Evolutionary conservation across 2,329 filamentous ascomycete genomes (phyloP), one percentile per base, ranked within the genome.

Genomic region (Aspergillus latus): DNA sequence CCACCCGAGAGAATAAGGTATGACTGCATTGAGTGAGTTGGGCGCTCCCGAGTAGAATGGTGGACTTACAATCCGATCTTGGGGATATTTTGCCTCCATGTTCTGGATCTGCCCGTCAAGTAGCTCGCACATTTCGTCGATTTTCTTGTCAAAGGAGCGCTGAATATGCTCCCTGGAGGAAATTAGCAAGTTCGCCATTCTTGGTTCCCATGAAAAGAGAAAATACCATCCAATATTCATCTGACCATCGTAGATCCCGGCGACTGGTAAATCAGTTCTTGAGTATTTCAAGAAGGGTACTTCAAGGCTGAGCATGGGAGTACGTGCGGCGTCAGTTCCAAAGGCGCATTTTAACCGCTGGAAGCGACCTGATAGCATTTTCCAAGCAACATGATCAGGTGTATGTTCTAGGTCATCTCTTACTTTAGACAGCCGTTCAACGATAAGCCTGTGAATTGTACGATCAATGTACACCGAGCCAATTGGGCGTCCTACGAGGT

Each of bases 391-490:
- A 10, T 65, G 62, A 4, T 44, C 53, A 0, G 66, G 64, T 5
- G 61, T 46, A 6, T 58, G 53, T 1, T 43, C 8, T 15, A 72
- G 53, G 21, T 64, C 49, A 13, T 66, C 50, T 0, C 52, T 52
- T 16, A 68, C 55, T 30, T 60, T 61, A 4, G 61, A 53, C 9
- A 74, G 50, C 7, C 62, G 54, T 11, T 65, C 49, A 9, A 36
- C 50, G 40, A 72, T 58, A 0, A 68, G 47, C 9, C 65, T 59
- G 49, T 73, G 64, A 8, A 70, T 64, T 5, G 58, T 51, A 16
- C 68, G 63, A 47, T 74, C 71, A 34, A 74, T 71, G 43, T 71
- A 69, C 1, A 69, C 67, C 11, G 72, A 72, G 16, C 71, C 77
- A 5, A 76, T 77, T 2, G 66, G 64, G 44, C 61, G 61, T 37